Conservation (phyloP, 2,329 filamentous ascomycete genomes). For the Capronia coronata region DNA sequence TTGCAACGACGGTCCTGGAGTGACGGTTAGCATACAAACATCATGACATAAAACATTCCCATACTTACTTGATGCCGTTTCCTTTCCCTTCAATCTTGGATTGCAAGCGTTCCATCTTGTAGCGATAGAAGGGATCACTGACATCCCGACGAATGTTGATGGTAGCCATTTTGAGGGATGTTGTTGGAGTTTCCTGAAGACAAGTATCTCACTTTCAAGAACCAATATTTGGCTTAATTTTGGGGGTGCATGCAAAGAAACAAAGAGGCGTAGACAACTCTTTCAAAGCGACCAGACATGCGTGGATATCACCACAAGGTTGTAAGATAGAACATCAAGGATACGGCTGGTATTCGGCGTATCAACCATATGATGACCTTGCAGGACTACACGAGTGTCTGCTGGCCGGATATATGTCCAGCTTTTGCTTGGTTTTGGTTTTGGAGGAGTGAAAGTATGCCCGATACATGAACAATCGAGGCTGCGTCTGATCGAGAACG, state of each 20-base stretch:
- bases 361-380: conserved; percentile 82
- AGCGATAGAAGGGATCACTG: conserved; percentile 98
- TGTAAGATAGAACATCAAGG: conserved; percentile 28
- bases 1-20: conserved; percentile 73
- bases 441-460: conserved; percentile 89
- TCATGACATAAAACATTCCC: too few species aligned
- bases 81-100: conserved; percentile 99
- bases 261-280: conserved; percentile 37
- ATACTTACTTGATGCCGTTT: conserved; percentile 84
- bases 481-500: conserved; percentile 20
- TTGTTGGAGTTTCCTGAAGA: conserved; percentile 9
- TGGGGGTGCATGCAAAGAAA: conserved; percentile 31
- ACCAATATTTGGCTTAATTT: conserved; percentile 9
- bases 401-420: conserved; percentile 94
- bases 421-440: conserved; percentile 88
- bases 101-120: conserved; percentile 99
- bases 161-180: conserved; percentile 76
- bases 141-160: conserved; percentile 75
- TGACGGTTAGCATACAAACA: conserved; percentile 4
- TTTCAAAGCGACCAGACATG: conserved; percentile 54
- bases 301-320: conserved; percentile 36
- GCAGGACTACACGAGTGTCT: conserved; percentile 88
- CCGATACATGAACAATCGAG: conserved; percentile 93
- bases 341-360: conserved; percentile 28
- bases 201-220: conserved; percentile 3